These are phyloP conservation scores for Leccinum longicurvipes DNA, from an alignment of 768 basidiomycete species.

Conservation along the genomic window DNA sequence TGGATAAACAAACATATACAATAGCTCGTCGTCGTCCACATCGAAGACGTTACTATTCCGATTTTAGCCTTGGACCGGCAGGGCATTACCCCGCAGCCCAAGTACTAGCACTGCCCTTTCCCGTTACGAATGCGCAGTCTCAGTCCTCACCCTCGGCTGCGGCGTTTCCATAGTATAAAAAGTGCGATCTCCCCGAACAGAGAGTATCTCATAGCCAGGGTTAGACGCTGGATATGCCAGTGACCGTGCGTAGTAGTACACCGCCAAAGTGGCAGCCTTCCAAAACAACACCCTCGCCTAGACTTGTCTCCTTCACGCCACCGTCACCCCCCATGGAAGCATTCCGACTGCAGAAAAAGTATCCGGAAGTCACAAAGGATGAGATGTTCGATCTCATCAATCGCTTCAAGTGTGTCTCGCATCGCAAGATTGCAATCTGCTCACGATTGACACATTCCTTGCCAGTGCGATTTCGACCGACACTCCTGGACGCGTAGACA, in stretches of 20 bases:
- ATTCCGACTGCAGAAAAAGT: slow-evolving; percentile 86
- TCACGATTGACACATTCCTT: not conserved
- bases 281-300: slow-evolving; percentile 11
- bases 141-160: not conserved
- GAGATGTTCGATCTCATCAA: slow-evolving; percentile 94
- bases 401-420: slow-evolving; percentile 82
- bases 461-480: slow-evolving; percentile 71
- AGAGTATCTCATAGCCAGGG: not conserved
- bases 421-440: not conserved
- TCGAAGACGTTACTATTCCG: not conserved
- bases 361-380: slow-evolving; percentile 85
- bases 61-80: not conserved
- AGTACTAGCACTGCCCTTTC: not conserved
- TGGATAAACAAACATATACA: too few species aligned
- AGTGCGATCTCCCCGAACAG: too few species aligned
- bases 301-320: slow-evolving; percentile 8
- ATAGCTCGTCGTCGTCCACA: not conserved
- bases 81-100: too few species aligned
- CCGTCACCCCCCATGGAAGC: slow-evolving; percentile 60
- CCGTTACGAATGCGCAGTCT: not conserved
- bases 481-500: slow-evolving; percentile 79
- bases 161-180: not conserved
- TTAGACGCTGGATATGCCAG: not conserved
- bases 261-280: slow-evolving; percentile 15
- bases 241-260: slow-evolving; percentile 9